A percentile compares a stretch with the other conserved stretches of the same genome.
phyloP scores from a whole-genome alignment of 306 rosid species.

The Albizia julibrissin region DNA sequence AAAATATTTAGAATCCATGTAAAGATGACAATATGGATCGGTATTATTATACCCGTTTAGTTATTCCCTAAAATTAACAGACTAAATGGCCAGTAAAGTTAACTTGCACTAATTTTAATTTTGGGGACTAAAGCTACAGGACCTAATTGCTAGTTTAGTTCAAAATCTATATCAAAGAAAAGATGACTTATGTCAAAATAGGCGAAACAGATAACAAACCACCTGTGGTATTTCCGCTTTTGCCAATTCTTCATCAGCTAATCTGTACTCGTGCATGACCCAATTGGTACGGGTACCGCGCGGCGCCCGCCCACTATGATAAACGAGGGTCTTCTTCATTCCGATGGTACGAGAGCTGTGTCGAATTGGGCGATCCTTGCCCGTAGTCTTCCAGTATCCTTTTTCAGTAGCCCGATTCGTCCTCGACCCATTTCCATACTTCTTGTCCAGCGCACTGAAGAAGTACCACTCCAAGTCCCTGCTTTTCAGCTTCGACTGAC shows the following conservation, averaged over 20 bases:
- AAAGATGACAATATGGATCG: neutral
- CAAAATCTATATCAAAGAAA: neutral
- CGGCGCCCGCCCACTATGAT: constrained; percentile 83
- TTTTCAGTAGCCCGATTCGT: constrained; percentile 85
- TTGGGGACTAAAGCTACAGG: neutral
- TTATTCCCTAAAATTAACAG: neutral
- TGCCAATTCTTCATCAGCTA: constrained; percentile 56
- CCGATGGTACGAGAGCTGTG: constrained; percentile 49
- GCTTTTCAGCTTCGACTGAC: constrained; percentile 66
- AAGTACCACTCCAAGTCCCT: constrained; percentile 95
- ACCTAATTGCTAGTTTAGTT: neutral
- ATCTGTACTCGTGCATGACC: constrained; percentile 94
- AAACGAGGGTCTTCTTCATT: constrained; percentile 95
- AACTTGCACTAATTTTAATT: neutral
- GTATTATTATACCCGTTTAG: neutral
- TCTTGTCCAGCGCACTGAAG: constrained; percentile 75
- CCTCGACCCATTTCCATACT: constrained; percentile 77
- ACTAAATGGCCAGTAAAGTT: neutral
- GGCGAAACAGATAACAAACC: neutral
- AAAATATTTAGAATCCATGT: constrained; percentile 27
- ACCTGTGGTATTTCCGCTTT: constrained; percentile 60
- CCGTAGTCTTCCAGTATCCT: constrained; percentile 98
- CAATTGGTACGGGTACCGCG: constrained; percentile 72
- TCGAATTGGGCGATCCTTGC: constrained; percentile 68
- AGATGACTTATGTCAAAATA: neutral